phyloP scores from a whole-genome alignment of 345 rosid genomes.

The Ricinus communis region DNA sequence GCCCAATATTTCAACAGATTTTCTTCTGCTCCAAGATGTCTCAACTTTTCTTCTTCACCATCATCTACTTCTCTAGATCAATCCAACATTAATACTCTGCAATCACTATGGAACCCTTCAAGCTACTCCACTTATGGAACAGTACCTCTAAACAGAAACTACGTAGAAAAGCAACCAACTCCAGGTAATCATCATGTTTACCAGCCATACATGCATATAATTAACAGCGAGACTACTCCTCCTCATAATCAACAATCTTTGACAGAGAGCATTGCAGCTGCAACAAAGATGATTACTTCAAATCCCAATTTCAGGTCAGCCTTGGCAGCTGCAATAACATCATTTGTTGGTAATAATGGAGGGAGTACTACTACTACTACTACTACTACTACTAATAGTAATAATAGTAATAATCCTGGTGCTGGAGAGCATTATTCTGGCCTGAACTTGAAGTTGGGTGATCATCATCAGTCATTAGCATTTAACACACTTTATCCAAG shows the following conservation, averaged over 20 bases:
- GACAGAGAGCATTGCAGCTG: constrained; percentile 46
- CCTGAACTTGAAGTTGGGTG: constrained; percentile 22
- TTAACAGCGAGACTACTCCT: constrained; percentile 6
- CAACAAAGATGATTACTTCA: constrained; percentile 60
- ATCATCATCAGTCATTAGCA: constrained; percentile 11
- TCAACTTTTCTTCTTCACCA: constrained; percentile 39
- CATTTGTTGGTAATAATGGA: no score
- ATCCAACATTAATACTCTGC: neutral
- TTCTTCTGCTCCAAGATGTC: constrained; percentile 37
- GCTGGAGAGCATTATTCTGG: constrained; percentile 22
- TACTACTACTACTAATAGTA: no score
- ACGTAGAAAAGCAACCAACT: no score
- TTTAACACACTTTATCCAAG: neutral
- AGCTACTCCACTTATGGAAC: constrained; percentile 30
- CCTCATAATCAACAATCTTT: constrained; percentile 33
- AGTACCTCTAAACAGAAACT: no score
- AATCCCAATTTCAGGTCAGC: constrained; percentile 65
- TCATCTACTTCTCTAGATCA: no score
- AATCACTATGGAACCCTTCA: constrained; percentile 32
- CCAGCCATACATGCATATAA: constrained; percentile 22
- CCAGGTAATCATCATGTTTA: no score
- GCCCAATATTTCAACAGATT: constrained; percentile 31
- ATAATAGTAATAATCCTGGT: no score
- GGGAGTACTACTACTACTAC: no score
- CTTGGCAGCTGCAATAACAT: neutral